phyloP scores from a whole-genome alignment of 805 yeast species.

The Starmerella khaoyaiensis region DNA sequence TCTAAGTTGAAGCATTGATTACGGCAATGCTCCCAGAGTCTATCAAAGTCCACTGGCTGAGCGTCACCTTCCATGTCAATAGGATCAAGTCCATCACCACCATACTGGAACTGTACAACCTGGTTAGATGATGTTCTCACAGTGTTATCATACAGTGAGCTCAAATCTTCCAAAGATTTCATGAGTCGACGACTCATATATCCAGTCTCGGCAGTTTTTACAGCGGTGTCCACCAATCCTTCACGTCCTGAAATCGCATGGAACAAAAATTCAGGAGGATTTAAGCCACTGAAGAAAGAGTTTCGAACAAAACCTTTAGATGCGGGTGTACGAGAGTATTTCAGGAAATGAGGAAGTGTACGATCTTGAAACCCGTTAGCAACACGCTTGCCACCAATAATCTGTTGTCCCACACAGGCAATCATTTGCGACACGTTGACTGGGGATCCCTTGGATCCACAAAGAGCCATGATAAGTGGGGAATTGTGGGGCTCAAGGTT shows the following conservation, averaged over 20 bases:
- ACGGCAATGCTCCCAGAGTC: slow-evolving; percentile 89
- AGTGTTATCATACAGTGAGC: slow-evolving; percentile 84
- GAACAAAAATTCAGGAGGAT: slow-evolving; percentile 94
- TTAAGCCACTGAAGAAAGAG: slow-evolving; percentile 83
- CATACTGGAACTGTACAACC: slow-evolving; percentile 93
- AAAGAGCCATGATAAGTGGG: slow-evolving; percentile 96
- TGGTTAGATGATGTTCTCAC: slow-evolving; percentile 93
- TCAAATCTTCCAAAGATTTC: slow-evolving; percentile 94
- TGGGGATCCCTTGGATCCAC: slow-evolving; percentile 98
- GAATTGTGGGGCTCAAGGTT: slow-evolving; percentile 86
- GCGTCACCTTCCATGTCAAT: slow-evolving; percentile 99
- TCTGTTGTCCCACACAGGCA: slow-evolving; percentile 94
- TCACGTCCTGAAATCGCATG: slow-evolving; percentile 99
- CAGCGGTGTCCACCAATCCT: slow-evolving; percentile 98
- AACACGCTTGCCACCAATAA: slow-evolving; percentile 96
- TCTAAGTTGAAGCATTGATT: slow-evolving; percentile 51
- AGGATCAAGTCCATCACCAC: slow-evolving; percentile 98
- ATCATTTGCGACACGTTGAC: slow-evolving; percentile 98
- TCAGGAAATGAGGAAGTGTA: slow-evolving; percentile 91
- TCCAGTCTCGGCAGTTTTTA: slow-evolving; percentile 97
- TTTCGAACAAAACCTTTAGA: slow-evolving; percentile 96
- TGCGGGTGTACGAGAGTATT: slow-evolving; percentile 92
- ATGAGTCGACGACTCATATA: slow-evolving; percentile 95
- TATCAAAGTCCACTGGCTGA: slow-evolving; percentile 77
- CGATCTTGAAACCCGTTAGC: slow-evolving; percentile 99